Conservation (phyloP, 2,329 filamentous ascomycete genomes). For the Colletotrichum sidae region DNA sequence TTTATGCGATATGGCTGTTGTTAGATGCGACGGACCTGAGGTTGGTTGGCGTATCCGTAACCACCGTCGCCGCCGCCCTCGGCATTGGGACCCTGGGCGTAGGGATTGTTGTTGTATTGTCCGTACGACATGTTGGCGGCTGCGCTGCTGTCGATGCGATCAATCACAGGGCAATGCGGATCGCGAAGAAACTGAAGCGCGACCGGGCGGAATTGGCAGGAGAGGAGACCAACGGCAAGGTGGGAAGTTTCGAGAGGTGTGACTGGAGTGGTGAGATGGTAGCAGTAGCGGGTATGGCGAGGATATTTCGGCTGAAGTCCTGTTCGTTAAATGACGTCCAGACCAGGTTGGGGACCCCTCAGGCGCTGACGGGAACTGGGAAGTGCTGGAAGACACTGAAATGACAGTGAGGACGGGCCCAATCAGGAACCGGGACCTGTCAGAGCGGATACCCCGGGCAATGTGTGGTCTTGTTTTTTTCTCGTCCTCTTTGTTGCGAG, state of each 20-base stretch:
- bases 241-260: background rate
- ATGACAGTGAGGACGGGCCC: conserved; percentile 33
- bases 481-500: background rate
- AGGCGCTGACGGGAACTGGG: conserved; percentile 34
- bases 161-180: conserved; percentile 15
- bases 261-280: conserved; percentile 16
- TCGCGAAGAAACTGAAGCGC: background rate
- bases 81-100: conserved; percentile 64
- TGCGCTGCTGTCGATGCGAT: conserved; percentile 15
- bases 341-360: conserved; percentile 15
- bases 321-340: conserved; percentile 37
- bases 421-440: conserved; percentile 36
- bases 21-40: conserved; percentile 52
- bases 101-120: conserved; percentile 74
- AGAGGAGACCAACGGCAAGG: conserved; percentile 5
- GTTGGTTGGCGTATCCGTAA: conserved; percentile 51
- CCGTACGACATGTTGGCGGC: conserved; percentile 67
- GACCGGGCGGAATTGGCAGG: conserved; percentile 3
- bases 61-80: conserved; percentile 60
- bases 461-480: conserved; percentile 35
- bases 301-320: conserved; percentile 36
- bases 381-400: conserved; percentile 35
- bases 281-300: conserved; percentile 25
- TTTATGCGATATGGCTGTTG: background rate
- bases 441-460: conserved; percentile 36